These are phyloP conservation scores for Acanthamoeba quina DNA, from an alignment of 208 protist genomes.

Conservation along the genomic window DNA sequence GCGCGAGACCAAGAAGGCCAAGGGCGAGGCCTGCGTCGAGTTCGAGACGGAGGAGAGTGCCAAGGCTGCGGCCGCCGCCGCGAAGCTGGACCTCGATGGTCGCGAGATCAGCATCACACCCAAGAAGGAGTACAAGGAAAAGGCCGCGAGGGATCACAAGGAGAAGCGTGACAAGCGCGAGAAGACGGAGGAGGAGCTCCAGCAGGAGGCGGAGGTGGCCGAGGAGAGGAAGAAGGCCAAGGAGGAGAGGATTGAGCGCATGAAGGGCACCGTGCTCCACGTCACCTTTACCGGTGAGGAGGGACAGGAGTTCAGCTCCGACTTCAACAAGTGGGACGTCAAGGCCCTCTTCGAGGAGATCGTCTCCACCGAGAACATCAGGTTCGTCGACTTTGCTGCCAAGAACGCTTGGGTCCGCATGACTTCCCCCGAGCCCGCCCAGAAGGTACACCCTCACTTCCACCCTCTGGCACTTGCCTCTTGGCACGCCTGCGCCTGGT, in stretches of 20 bases:
- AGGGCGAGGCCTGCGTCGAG: constrained; percentile 61
- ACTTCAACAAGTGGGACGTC: constrained; percentile 42
- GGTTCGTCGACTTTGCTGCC: neutral
- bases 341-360: constrained; percentile 16
- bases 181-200: neutral
- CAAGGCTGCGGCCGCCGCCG: neutral
- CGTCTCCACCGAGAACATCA: neutral
- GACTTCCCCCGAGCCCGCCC: neutral
- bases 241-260: neutral
- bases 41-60: constrained; percentile 45
- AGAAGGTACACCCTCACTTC: neutral
- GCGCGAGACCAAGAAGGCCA: constrained; percentile 56
- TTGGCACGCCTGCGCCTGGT: too few species aligned
- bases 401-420: neutral
- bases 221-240: neutral
- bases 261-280: constrained; percentile 36
- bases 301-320: neutral
- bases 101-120: neutral
- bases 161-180: neutral
- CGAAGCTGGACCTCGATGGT: neutral
- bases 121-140: neutral
- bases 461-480: neutral
- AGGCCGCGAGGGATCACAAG: neutral
- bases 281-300: neutral
- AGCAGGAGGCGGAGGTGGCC: neutral